phyloP scores from a whole-genome alignment of 306 rosid species.

The Sesbania bispinosa region DNA sequence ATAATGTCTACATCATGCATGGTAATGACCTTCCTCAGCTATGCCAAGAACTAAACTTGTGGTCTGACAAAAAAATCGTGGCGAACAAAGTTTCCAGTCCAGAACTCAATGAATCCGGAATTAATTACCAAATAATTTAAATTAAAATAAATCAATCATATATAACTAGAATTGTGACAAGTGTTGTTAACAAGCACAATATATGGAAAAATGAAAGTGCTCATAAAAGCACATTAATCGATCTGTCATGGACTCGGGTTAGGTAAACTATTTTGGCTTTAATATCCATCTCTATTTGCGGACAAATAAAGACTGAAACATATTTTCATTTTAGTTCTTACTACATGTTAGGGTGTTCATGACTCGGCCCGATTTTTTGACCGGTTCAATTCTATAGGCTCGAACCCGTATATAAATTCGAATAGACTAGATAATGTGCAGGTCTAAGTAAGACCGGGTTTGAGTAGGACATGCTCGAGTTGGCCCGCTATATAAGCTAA shows the following conservation, averaged over 20 bases:
- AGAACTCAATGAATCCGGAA: too few relatives aligned
- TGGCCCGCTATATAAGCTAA: too few relatives aligned
- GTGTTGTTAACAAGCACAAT: not conserved
- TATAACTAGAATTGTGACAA: not conserved
- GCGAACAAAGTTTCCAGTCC: not conserved
- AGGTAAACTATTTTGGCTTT: not conserved
- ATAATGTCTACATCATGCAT: not conserved
- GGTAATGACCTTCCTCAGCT: not conserved
- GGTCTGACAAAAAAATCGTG: not conserved
- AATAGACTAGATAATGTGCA: too few relatives aligned
- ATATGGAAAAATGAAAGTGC: not conserved
- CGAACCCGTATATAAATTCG: too few relatives aligned
- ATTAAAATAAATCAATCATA: not conserved
- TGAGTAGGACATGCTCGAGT: too few relatives aligned
- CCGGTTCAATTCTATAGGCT: too few relatives aligned
- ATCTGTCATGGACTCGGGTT: not conserved
- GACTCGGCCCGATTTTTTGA: too few relatives aligned
- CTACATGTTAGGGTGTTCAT: too few relatives aligned
- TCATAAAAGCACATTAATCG: not conserved
- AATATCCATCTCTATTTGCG: not conserved
- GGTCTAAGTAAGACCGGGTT: too few relatives aligned
- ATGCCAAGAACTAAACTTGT: not conserved
- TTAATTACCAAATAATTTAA: too few relatives aligned
- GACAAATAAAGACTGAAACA: not conserved
- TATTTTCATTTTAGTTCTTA: too few relatives aligned